Base-by-base conservation (phyloP, 441 rosid species). In the Lagerstroemia fauriei region DNA sequence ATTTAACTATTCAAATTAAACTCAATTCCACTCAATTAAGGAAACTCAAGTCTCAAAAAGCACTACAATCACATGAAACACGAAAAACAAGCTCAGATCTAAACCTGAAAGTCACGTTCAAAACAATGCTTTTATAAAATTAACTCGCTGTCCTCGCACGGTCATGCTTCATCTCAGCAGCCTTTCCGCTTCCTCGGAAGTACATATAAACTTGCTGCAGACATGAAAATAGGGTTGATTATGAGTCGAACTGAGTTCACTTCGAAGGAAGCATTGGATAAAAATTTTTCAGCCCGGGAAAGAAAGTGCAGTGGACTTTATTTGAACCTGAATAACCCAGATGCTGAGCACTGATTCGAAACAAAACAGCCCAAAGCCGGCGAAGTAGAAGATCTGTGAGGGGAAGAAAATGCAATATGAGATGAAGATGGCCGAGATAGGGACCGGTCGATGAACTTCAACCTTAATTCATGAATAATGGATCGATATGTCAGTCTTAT, bases 261-360 rank as follows among this genome's bases (percentile, higher is more conserved):
- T 61, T 24, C 24, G 27, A 61, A 61, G 34, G 70, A 65, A 27
- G 3, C 18, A 4, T 27, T 10, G 1, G 70, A 65, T 27, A 34
- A 46, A 18, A 69, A 38, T 38, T 38, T 38, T 69, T 69, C 22
- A n/a, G 74, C 12, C 34, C 12, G 41, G 32, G 10, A 20, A 20
- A 31, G 48, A 9, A 41, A 65, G 18, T 69, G 46, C 73, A 53
- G 73, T 27, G 13, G 22, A 16, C 50, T 34, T 7, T 65, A 77
- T 63, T 50, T n/a, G 34, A 77, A 93, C 99, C 99, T 96, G 98
- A 70, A 96, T 81, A 83, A 96, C 99, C 98, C 98, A 96, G 68
- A 96, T 82, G 90, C 98, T 95, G 80, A 95, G 84, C 70, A 94
- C 47, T 46, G 92, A 85, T 83, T 95, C 98, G 7, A 96, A 57